Evolutionary conservation across 805 yeast species (phyloP).

Genomic region (Torulaspora franciscae): DNA sequence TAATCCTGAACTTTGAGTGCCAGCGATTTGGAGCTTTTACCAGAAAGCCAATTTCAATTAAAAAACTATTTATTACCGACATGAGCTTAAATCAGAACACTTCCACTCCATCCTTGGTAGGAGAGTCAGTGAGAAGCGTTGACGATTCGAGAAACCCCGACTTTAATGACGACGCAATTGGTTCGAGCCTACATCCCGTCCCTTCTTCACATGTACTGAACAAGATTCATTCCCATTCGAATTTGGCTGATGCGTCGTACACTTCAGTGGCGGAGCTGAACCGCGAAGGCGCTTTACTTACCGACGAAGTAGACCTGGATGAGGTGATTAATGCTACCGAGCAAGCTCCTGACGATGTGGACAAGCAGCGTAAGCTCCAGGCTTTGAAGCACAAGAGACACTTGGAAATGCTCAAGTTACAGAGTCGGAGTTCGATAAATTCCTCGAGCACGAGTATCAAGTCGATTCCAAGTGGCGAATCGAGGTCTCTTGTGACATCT

Average conservation of each 20-base stretch:
- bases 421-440: constrained; percentile 3
- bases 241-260: constrained; percentile 18
- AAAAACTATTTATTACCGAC: not conserved
- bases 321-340: constrained; percentile 26
- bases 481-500: constrained; percentile 26
- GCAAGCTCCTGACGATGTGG: constrained; percentile 16
- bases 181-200: constrained; percentile 8
- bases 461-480: constrained; percentile 14
- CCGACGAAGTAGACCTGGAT: constrained; percentile 34
- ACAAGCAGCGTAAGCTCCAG: constrained; percentile 14
- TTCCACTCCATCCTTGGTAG: constrained; percentile 29
- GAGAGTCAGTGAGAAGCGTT: constrained; percentile 29
- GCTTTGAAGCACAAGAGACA: constrained; percentile 16
- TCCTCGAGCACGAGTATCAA: constrained; percentile 11
- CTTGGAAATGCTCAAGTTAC: constrained; percentile 9
- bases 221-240: constrained; percentile 16
- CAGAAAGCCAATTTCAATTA: too few relatives aligned
- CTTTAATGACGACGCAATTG: constrained; percentile 13
- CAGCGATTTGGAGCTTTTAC: not conserved
- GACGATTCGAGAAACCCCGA: constrained; percentile 25
- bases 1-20: too few relatives aligned
- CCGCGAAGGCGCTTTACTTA: constrained; percentile 35
- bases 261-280: constrained; percentile 34
- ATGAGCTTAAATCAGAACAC: not conserved
- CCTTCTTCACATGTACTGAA: constrained; percentile 14